Base-by-base conservation (phyloP, 176 grass and related monocot species). In the Zoysia japonica region DNA sequence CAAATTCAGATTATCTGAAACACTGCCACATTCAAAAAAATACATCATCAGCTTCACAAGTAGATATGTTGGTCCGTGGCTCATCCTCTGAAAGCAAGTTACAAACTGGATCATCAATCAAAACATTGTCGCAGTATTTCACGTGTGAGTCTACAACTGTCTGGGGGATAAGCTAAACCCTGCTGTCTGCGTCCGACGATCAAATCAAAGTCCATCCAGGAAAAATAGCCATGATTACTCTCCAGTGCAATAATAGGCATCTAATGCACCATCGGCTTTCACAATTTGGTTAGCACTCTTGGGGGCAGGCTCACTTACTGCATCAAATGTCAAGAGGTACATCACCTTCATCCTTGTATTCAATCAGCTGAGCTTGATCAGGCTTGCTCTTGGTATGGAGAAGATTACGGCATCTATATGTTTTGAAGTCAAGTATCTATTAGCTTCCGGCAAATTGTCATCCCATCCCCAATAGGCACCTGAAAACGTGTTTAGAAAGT, bases 391-490 rank as follows among this genome's bases (percentile, higher is more conserved):
- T 11, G 7, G 39, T 67, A 79, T 60, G 56, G 56, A 76, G 42
- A 47, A 74, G 42, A 61, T 80, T 41, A 72, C 3, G 15, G 12
- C 49, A 51, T 80, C 15, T 55, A 80, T 37, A 82, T 13, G 42
- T 11, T 45, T 41, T 70, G 7, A 46, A 73, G 28, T 90, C 62
- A 92, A 49, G 37, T 73, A 61, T 90, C 80, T 72, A 83, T 74
- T 82, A 81, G 85, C 77, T 98, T 98, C 68, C 78, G 80, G 79
- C 95, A 98, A 78, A 98, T 92, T 28, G 95, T 98, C 92, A 98
- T 98, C 79, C 95, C 95, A 9, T 98, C 95, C 17, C 92, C 95
- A 49, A 98, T 87, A 43, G 95, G 87, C 35, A 98, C 95, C 95
- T 98, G 75, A 66, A 62, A 79, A 78, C 38, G 38, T 37, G 60